These are phyloP conservation scores for Penicillium sp. DNA, from an alignment of 2,329 filamentous ascomycete species.

Conservation along the genomic window DNA sequence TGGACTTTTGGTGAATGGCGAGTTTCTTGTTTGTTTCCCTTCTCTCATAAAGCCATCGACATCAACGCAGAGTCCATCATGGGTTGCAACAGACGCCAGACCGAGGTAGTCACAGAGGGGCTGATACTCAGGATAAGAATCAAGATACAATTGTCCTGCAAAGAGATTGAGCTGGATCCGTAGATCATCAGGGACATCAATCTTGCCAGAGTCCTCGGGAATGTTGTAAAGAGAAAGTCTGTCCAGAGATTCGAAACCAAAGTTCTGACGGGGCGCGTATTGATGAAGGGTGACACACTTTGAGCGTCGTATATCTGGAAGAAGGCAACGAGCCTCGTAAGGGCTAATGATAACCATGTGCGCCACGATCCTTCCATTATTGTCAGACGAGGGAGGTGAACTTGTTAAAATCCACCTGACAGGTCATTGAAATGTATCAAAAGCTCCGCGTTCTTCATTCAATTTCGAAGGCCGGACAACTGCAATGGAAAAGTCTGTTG, in stretches of 20 bases:
- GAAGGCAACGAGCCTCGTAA: constrained; percentile 57
- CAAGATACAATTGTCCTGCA: constrained; percentile 65
- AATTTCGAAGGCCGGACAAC: constrained; percentile 27
- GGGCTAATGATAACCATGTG: constrained; percentile 60
- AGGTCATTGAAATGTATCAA: constrained; percentile 53
- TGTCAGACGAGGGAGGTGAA: background rate
- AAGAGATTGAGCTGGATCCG: constrained; percentile 62
- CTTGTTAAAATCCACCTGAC: constrained; percentile 56
- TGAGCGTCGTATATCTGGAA: constrained; percentile 40
- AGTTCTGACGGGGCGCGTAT: constrained; percentile 51
- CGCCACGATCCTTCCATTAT: background rate
- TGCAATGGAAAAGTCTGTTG: constrained; percentile 53
- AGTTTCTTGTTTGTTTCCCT: constrained; percentile 11
- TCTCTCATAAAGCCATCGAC: constrained; percentile 27
- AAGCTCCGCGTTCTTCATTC: too few relatives aligned
- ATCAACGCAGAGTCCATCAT: constrained; percentile 27
- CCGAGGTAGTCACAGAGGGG: constrained; percentile 24
- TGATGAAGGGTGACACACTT: constrained; percentile 48
- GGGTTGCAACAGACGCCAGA: constrained; percentile 18
- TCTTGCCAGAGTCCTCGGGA: constrained; percentile 23
- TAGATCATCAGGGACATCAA: constrained; percentile 28
- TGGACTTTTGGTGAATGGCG: constrained; percentile 39
- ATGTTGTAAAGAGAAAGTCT: constrained; percentile 47
- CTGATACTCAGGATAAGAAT: constrained; percentile 54
- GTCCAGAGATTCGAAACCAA: constrained; percentile 46